Evolutionary conservation across 1,139 yeast species (phyloP), one percentile per base, ranked within the genome.

Genomic region (Candida sp.): DNA sequence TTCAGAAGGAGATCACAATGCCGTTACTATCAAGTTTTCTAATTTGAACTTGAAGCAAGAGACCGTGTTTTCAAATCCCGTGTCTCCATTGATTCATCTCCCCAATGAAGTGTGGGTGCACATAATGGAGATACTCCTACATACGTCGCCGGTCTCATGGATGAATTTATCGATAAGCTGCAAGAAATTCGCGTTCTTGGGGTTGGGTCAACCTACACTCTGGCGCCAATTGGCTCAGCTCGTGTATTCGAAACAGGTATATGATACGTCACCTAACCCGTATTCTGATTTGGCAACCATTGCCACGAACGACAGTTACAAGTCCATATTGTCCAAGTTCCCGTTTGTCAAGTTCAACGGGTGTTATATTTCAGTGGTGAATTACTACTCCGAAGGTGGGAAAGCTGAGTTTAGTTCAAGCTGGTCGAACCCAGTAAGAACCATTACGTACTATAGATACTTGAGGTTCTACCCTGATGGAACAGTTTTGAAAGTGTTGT

Each of bases 361-460:
- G 1, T 80, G 92, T 37, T 94, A 93, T 63, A 89, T 94, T 31
- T 86, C 96, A 60, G 90, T 88, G 9, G 88, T 94, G 49, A 88
- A 90, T 56, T 93, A 91, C 67, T 81, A 89, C 58, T 80, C 96
- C 53, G 90, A 90, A 62, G 96, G 98, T 47, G 84, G 88, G 1
- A 78, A 83, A 49, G 80, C 79, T 7, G 90, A 84, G 59, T 81
- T 85, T 48, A 81, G 88, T 4, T 80, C 77, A 39, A 80, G 90
- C n/a, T 85, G 96, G 88, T 69, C 79, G 41, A 83, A 84, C 53
- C 97, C 98, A 0, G 82, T 90, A 22, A 83, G 90, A 60, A 84
- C 92, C 65, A 89, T 93, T 46, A 90, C 97, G 0, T 94, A 93
- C 64, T 94, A 90, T 66, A 75, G 99, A 54, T 94, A 91, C 65